Evolutionary conservation across 768 basidiomycete genomes (phyloP).

Genomic region (Russula virescens): DNA sequence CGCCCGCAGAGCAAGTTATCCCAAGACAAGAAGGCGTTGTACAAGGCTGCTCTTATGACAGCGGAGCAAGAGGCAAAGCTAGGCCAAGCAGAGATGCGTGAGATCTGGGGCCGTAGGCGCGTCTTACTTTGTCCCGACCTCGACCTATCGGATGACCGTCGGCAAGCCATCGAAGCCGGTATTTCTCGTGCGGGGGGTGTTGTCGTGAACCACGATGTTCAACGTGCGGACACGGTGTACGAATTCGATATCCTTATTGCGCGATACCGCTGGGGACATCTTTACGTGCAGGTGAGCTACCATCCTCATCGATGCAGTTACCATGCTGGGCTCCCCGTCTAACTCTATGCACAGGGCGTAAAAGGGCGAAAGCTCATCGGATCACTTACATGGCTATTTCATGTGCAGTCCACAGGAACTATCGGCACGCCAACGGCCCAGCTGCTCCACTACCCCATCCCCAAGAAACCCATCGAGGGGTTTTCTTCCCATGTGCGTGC

Average conservation of each 20-base stretch:
- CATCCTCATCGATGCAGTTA: neutral
- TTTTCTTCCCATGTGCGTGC: conserved; percentile 57
- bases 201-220: conserved; percentile 33
- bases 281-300: conserved; percentile 55
- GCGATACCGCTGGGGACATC: conserved; percentile 57
- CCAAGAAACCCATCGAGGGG: conserved; percentile 50
- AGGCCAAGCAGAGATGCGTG: conserved; percentile 24
- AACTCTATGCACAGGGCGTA: conserved; percentile 46
- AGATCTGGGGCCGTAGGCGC: conserved; percentile 54
- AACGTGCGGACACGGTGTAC: conserved; percentile 39
- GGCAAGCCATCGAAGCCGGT: conserved; percentile 50
- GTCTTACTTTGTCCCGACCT: conserved; percentile 60
- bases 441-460: conserved; percentile 80
- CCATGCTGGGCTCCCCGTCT: neutral
- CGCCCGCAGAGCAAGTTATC: conserved; percentile 32
- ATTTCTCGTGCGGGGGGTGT: conserved; percentile 58
- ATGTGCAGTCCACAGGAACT: conserved; percentile 59
- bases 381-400: conserved; percentile 78
- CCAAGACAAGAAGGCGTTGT: conserved; percentile 33
- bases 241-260: conserved; percentile 73
- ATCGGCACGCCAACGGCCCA: conserved; percentile 64
- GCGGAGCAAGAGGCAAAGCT: conserved; percentile 24
- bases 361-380: conserved; percentile 57
- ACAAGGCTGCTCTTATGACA: conserved; percentile 31
- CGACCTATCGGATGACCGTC: conserved; percentile 43